Evolutionary conservation across 495 filamentous ascomycete species (phyloP), one percentile per base, ranked within the genome.

Genomic region (Trichoderma asperelloides): DNA sequence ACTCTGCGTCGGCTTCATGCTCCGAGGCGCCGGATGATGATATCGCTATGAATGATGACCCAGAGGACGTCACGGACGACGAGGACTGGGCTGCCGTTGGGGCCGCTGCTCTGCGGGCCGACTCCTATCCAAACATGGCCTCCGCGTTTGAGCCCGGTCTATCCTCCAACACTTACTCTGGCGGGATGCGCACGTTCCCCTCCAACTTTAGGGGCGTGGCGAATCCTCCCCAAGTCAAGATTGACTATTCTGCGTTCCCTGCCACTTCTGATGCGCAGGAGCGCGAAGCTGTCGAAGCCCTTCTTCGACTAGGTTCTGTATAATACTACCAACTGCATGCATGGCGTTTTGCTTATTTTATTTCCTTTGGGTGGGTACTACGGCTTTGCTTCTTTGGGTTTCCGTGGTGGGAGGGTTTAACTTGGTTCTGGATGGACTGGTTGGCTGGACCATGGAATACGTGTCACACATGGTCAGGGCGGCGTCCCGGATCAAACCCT

Each of bases 1-100:
- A 84, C 41, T 87, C 88, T 30, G 86, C 82, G 47, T 89, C 88
- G 67, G 88, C 86, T 45, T 90, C 90, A 51, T 89, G 88, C 63
- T 91, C 88, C 40, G 89, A 90, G 69, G 86, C 84, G n/a, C 87
- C 87, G n/a, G 88, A 89, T 70, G 87, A 88, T 51, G 87, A 88
- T 39, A 83, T 89, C 71, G 81, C 82, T 71, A 82, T 84, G 82
- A 77, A 77, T 69, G 82, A 85, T 71, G 85, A 89, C 73, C 86
- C 91, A 66, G 89, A 90, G 70, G 91, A 96, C 74, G 83, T 88
- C 65, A 98, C 95, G n/a, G 95, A 98, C 76, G 92, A 97, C 70
- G 95, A 98, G 76, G 94, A 98, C 78, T 96, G 93, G 93, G 92
- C 91, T 25, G 87, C 88, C 66, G 91, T 97, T 62, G 94, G 93